phyloP scores from a whole-genome alignment of 2,329 filamentous ascomycete genomes.

The Diaporthe sp. region DNA sequence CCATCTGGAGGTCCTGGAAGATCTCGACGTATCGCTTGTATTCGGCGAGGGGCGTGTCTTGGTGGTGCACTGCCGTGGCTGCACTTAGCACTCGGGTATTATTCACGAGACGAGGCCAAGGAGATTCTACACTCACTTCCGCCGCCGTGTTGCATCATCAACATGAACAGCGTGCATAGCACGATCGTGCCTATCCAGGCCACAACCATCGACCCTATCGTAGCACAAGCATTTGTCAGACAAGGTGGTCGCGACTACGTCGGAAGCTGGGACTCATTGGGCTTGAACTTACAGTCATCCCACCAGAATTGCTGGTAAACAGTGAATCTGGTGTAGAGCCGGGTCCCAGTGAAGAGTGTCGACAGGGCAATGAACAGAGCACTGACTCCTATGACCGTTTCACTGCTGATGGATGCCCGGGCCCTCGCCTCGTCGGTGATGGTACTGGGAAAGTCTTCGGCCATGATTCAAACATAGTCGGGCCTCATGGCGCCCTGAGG shows the following conservation, averaged over 20 bases:
- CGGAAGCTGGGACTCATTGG: background rate
- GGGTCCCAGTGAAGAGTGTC: constrained; percentile 31
- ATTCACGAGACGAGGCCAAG: background rate
- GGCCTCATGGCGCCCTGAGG: background rate
- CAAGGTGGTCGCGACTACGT: background rate
- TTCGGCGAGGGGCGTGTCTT: constrained; percentile 35
- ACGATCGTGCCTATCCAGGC: constrained; percentile 38
- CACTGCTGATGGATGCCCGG: constrained; percentile 10
- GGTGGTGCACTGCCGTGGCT: background rate
- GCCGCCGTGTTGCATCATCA: constrained; percentile 37
- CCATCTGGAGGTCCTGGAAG: constrained; percentile 40
- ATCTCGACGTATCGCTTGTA: constrained; percentile 35
- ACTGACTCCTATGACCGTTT: background rate
- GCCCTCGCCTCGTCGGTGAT: constrained; percentile 23
- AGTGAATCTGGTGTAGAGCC: constrained; percentile 38
- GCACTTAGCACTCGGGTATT: background rate
- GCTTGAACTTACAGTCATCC: constrained; percentile 40
- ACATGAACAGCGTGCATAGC: constrained; percentile 35
- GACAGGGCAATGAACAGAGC: background rate
- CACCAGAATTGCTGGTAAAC: constrained; percentile 41
- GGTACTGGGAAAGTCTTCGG: background rate
- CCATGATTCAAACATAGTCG: background rate
- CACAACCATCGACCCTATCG: constrained; percentile 37
- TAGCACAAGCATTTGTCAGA: background rate
- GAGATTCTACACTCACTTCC: background rate